Conservation (phyloP, 2,329 filamentous ascomycete genomes). For the Hawksworthiomyces lignivorus region DNA sequence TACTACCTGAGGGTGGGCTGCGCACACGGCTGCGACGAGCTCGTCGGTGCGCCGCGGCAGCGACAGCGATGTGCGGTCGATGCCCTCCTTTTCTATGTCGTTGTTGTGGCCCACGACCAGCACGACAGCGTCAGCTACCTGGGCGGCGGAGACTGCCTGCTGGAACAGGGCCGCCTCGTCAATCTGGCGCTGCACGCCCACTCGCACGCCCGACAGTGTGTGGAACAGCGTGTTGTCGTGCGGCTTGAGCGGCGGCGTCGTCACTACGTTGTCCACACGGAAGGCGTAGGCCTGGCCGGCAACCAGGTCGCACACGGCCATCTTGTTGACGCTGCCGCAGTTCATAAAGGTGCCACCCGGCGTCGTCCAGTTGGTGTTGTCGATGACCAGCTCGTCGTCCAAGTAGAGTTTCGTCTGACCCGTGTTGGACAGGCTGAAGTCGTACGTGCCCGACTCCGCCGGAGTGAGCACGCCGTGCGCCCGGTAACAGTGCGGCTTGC, state of each 20-base stretch:
- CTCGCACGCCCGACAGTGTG: conserved; percentile 15
- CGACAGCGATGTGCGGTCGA: conserved; percentile 11
- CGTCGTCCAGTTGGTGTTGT: conserved; percentile 37
- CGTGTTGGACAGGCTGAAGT: conserved; percentile 20
- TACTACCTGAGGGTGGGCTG: conserved; percentile 38
- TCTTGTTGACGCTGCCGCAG: conserved; percentile 14
- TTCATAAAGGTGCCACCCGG: conserved; percentile 26
- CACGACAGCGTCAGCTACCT: conserved; percentile 26
- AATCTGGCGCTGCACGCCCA: conserved; percentile 8
- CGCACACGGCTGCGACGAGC: conserved; percentile 40
- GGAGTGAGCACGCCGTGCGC: conserved; percentile 21
- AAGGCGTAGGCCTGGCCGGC: conserved; percentile 12
- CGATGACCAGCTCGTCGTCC: conserved; percentile 34
- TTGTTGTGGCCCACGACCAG: conserved; percentile 20
- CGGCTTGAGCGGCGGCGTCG: conserved; percentile 10
- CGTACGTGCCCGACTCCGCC: conserved; percentile 17
- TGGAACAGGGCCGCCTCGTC: conserved; percentile 13
- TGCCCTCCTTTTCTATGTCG: conserved; percentile 15
- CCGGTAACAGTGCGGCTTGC: conserved; percentile 21
- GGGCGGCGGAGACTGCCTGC: conserved; percentile 27
- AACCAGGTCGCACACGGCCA: conserved; percentile 3
- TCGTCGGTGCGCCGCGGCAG: conserved; percentile 13
- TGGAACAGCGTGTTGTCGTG: conserved; percentile 21
- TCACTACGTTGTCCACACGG: conserved; percentile 16
- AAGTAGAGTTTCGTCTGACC: conserved; percentile 18